Evolutionary conservation across 345 rosid species (phyloP), one percentile per base, ranked within the genome.

Genomic region (Gossypium bickii): DNA sequence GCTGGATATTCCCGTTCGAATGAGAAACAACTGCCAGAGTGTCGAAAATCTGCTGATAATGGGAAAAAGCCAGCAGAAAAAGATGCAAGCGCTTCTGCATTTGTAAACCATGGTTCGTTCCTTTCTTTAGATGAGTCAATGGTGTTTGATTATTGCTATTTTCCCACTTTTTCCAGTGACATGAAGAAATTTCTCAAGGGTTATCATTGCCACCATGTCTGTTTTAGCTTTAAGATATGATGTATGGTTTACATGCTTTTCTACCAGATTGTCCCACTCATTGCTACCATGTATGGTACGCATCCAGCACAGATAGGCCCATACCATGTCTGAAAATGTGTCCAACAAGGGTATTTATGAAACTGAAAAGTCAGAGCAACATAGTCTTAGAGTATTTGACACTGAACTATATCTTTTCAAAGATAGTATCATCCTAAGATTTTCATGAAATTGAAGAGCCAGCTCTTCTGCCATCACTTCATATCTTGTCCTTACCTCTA

Each of bases 21-120:
- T 79, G 86, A 82, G 77, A 84, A 78, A 55, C 81, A 73, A 51
- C 29, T 74, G 7, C 45, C 70, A n/a, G 85, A 79, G 67, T 75
- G 73, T 73, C 77, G 82, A 41, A 72, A 73, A 55, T 75, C 87
- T 53, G 76, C 76, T 18, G 75, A 78, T 67, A 72, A 73, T 74
- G 80, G 43, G 74, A 80, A 71, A 22, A 76, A 76, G 72, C 71
- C 80, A 6, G 66, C 61, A 4, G 87, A 80, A 75, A 81, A 84
- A 74, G 83, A 82, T 27, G 74, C 7, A 67, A 73, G 69, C 27
- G 15, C 78, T 63, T 72, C 87, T 41, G 71, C 66, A n/a, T 85
- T 84, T 60, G 70, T 86, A 53, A 87, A 89, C 71, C 86, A 84
- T 34, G 90, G 90, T 87, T 79, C 77, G 81, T 71, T 53, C 34